phyloP scores from a whole-genome alignment of 345 rosid genomes.

The Citrus maxima region DNA sequence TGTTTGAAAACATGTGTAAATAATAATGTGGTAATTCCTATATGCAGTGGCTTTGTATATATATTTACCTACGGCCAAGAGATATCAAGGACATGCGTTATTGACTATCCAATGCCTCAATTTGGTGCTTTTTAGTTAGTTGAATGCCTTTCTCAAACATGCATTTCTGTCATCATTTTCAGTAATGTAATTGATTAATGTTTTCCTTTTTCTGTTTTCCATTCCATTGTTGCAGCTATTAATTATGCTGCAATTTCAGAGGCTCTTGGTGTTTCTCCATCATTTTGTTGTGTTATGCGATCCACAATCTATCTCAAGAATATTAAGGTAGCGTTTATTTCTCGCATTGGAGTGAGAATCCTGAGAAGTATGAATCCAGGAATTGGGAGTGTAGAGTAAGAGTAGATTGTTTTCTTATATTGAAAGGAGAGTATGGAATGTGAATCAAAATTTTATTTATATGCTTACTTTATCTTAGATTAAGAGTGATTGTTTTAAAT shows the following conservation, averaged over 20 bases:
- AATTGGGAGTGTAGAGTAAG: rapidly evolving
- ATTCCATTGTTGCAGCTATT: conserved; percentile 44
- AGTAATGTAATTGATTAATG: not conserved
- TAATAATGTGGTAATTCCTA: not conserved
- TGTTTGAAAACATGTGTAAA: not conserved
- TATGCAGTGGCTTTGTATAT: not conserved
- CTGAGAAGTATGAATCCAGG: rapidly evolving
- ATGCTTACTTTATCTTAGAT: too few relatives aligned
- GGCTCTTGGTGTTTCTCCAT: conserved; percentile 72
- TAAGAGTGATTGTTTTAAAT: too few relatives aligned
- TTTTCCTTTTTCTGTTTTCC: conserved; percentile 5
- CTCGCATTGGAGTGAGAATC: too few relatives aligned
- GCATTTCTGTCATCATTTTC: not conserved
- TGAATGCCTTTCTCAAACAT: conserved; percentile 6
- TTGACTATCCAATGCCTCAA: not conserved
- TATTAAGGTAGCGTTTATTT: too few relatives aligned
- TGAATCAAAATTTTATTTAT: rapidly evolving
- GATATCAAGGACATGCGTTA: not conserved
- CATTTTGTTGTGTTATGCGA: not conserved
- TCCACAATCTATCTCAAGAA: too few relatives aligned
- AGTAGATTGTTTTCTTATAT: too few relatives aligned
- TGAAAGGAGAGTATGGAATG: too few relatives aligned
- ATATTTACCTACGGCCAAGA: not conserved
- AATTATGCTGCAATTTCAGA: conserved; percentile 83
- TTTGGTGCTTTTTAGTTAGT: not conserved